Evolutionary conservation across 2,329 filamentous ascomycete species (phyloP), one percentile per base, ranked within the genome.

Genomic region (Xylariaceae sp.): DNA sequence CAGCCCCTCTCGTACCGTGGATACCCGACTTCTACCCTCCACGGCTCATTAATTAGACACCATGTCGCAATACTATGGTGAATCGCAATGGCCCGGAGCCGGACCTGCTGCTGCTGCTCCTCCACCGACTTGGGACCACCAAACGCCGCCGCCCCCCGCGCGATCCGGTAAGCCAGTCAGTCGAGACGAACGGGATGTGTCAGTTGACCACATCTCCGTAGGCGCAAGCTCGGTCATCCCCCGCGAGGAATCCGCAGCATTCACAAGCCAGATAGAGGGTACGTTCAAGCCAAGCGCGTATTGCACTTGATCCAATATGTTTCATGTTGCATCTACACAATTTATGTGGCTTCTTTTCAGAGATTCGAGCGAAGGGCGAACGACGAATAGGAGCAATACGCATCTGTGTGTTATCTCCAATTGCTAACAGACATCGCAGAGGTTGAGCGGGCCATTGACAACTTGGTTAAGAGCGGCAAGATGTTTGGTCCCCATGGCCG

Each of bases 401-500:
- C 6, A 6, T 26, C 30, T 32, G 33, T 15, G 28, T 18, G 18
- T 34, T 3, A 13, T n/a, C 17, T 19, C 19, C 9, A 15, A 42
- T 36, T 11, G 13, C 31, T 30, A 4, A 26, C 12, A 19, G 35
- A 43, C 50, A 31, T 19, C 32, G 34, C 61, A 95, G 93, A 98
- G 79, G 89, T 98, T 57, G 93, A 97, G 53, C 85, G 91, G 63
- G 91, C 91, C 54, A 83, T 91, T 60, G 93, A 97, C 61, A 97
- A 97, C 66, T 79, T 98, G 47, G 79, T 91, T 60, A 97, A 97
- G 78, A 95, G 90, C 65, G 90, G 90, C 60, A 97, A 97, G 74
- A 83, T 90, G 70, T 93, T 91, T 68, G 81, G 76, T 60, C 69
- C 71, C 60, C 74, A 74, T 59, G 78, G 73, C 59, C 88, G 93